Percentiles rank a stretch among this genome's conserved stretches.
phyloP scores from a whole-genome alignment of 2,329 filamentous ascomycete genomes.

The Diaporthe vaccinii region DNA sequence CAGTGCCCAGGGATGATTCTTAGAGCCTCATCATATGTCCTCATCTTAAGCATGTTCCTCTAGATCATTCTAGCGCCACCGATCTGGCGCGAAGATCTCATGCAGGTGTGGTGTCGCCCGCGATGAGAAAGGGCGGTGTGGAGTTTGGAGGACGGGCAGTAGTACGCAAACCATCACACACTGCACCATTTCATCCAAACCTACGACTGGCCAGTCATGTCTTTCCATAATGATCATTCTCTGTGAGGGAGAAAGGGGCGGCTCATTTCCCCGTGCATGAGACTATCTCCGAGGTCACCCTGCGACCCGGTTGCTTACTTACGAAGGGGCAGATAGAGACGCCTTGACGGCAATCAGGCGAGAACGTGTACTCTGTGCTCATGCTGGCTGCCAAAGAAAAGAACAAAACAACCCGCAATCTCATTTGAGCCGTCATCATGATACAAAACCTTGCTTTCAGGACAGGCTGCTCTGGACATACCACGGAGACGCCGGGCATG shows the following conservation, averaged over 20 bases:
- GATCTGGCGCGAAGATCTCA: constrained; percentile 23
- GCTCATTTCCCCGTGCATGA: neutral
- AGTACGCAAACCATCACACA: constrained; percentile 26
- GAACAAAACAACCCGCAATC: neutral
- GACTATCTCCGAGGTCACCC: neutral
- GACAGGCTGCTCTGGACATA: neutral
- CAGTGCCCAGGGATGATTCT: constrained; percentile 1
- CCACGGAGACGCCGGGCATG: constrained; percentile 20
- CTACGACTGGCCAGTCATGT: constrained; percentile 4
- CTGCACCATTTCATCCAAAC: neutral
- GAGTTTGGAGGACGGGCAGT: constrained; percentile 8
- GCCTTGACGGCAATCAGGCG: neutral
- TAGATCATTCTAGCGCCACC: constrained; percentile 24
- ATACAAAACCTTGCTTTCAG: neutral
- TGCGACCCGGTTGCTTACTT: neutral
- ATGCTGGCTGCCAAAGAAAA: neutral
- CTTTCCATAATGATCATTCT: neutral
- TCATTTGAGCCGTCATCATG: neutral
- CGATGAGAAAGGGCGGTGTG: constrained; percentile 35
- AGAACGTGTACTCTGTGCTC: neutral
- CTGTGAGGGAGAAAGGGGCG: neutral
- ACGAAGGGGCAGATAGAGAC: neutral
- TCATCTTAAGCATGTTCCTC: constrained; percentile 7
- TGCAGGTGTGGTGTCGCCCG: constrained; percentile 11
- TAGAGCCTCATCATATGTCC: constrained; percentile 17